Base-by-base conservation (phyloP, 2,329 filamentous ascomycete genomes). In the Blastomyces gilchristii region DNA sequence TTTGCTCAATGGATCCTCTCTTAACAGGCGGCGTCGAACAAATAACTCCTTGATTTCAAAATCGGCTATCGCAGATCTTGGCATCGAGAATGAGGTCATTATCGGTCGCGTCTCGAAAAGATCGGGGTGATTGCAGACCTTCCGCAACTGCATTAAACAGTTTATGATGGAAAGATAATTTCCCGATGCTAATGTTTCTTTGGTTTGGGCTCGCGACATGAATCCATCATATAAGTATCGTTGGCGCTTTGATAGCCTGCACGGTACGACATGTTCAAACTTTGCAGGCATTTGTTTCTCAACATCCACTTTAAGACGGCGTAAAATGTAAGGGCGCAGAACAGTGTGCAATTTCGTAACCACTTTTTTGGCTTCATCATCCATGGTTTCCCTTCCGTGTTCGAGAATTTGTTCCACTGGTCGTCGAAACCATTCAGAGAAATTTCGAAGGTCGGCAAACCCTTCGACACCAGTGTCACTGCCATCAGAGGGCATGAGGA, bases 281-380 rank as follows among this genome's bases (percentile, higher is more conserved):
- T 99, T 99, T 65, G 86, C 92, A 0, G 95, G 94, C 90, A 99
- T 96, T 73, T 99, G 94, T 78, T 97, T 97, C 78, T 99, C 95
- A 6, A 99, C 94, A 71, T 99, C 94, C 54, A 91, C 89, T 77
- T 99, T 99, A 63, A 99, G 79, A 63, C 94, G 86, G 60, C 94
- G 87, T 7, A 99, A 82, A 12, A 99, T 83, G 71, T 97, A 97
- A 0, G 94, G 94, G 1, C 95, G 86, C 11, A 99, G 81, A 28
- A 97, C 91, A 68, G 95, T 91, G 78, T 99, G 95, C 4, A 99
- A 83, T 73, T 97, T 96, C 56, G 87, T 86, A 67, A 99, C 95
- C 68, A 97, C 92, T 63, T 88, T 88, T 69, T 91, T 89, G 14
- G 92, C 91, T 75, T 99, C 93, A 12, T 95, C 90, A 68, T 97